Evolutionary conservation across 306 rosid species (phyloP), one percentile per base, ranked within the genome.

Genomic region (Sophora flavescens): DNA sequence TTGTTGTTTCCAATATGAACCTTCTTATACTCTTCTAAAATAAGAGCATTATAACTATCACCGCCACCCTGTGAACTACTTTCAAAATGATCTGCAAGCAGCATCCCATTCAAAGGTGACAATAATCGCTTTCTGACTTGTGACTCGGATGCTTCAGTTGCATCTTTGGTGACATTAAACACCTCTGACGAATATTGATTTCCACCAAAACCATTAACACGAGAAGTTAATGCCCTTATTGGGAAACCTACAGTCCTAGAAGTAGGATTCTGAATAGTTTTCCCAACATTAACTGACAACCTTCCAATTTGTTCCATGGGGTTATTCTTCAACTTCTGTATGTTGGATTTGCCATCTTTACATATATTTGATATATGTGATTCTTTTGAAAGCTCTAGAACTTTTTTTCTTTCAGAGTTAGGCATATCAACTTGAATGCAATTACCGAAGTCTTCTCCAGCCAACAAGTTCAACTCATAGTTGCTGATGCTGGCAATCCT

Each of bases 211-310:
- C 53, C 81, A 74, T 81, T 65, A 73, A 60, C 70, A 60, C 64
- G n/a, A 74, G 91, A 48, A 76, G 53, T 38, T 13, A 80, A 79
- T 53, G 82, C 32, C 74, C 72, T 84, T 64, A 89, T 65, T 77
- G 88, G 83, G 83, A 92, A 92, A 75, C 93, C 93, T 36, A 88
- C 68, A 59, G 86, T 86, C 76, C 89, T 87, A 70, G 88, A 83
- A 84, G 77, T 75, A 76, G 89, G 78, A 42, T 76, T 73, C 67
- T 84, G 90, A 70, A 66, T 44, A 32, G 62, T 77, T 76, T 84
- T 67, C 70, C 79, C 85, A 18, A 50, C 62, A 80, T 77, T 88
- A 68, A 70, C 82, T 68, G 81, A 76, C 63, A 70, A 72, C 80
- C 84, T 77, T 59, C 78, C 78, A 77, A 64, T 67, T 75, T 74